Evolutionary conservation across 176 grass and related monocot species (phyloP).

Genomic region (Bothriochloa decipiens): DNA sequence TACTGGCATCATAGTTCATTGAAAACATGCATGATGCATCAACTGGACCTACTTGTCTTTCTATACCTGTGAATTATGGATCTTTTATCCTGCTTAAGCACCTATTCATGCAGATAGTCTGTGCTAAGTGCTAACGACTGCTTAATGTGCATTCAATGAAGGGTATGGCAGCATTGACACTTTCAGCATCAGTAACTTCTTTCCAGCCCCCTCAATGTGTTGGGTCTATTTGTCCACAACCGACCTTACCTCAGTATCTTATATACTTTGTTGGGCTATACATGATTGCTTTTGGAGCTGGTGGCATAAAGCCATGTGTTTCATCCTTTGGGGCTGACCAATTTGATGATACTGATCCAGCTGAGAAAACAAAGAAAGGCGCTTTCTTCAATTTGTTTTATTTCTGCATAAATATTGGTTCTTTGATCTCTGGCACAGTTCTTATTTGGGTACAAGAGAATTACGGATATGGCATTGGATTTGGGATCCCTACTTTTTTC

Average conservation of each 20-base stretch:
- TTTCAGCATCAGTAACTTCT: constrained; percentile 60
- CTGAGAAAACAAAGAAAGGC: constrained; percentile 73
- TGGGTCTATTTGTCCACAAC: constrained; percentile 61
- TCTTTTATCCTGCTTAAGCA: constrained; percentile 6
- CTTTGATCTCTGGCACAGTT: constrained; percentile 73
- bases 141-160: constrained; percentile 39
- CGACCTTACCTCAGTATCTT: constrained; percentile 59
- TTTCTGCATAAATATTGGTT: constrained; percentile 74
- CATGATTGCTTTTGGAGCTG: constrained; percentile 75
- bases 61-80: background rate
- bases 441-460: constrained; percentile 87
- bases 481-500: constrained; percentile 75
- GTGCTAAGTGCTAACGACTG: constrained; percentile 25
- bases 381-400: constrained; percentile 92
- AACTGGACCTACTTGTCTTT: constrained; percentile 17
- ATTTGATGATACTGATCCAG: constrained; percentile 74
- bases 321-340: constrained; percentile 82
- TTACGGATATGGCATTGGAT: constrained; percentile 78
- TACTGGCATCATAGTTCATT: constrained; percentile 19
- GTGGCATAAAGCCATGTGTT: constrained; percentile 88
- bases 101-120: constrained; percentile 5
- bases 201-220: constrained; percentile 58
- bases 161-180: constrained; percentile 73
- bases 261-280: constrained; percentile 73
- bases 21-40: constrained; percentile 6